Conservation (phyloP, 2,329 filamentous ascomycete genomes). For the Apiospora arundinis region DNA sequence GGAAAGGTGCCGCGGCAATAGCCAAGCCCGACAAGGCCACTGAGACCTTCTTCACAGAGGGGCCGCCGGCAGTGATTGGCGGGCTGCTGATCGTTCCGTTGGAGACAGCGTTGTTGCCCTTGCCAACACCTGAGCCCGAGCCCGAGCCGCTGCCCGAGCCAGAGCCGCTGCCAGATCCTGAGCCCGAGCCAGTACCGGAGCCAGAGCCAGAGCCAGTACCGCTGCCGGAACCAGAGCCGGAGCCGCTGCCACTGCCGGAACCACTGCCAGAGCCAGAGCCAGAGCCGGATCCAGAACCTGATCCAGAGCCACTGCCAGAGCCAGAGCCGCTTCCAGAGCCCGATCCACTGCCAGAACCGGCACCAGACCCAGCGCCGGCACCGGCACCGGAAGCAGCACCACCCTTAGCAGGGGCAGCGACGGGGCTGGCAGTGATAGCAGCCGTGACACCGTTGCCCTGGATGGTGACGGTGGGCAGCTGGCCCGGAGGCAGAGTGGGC, state of each 20-base stretch:
- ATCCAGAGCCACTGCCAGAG: not conserved
- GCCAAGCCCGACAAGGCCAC: conserved; percentile 35
- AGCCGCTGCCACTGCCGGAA: not conserved
- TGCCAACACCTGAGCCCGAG: not conserved
- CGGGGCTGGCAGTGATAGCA: conserved; percentile 22
- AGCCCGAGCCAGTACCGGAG: not conserved
- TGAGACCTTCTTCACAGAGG: conserved; percentile 37
- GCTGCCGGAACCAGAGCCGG: not conserved
- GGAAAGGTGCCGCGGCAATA: conserved; percentile 36
- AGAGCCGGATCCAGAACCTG: conserved; percentile 7
- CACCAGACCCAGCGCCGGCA: not conserved
- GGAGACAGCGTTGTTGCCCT: conserved; percentile 30
- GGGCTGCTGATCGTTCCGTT: conserved; percentile 26
- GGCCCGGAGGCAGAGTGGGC: conserved; percentile 34
- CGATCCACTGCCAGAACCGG: conserved; percentile 15
- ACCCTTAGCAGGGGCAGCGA: conserved; percentile 28
- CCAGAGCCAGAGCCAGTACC: conserved; percentile 13
- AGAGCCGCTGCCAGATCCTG: conserved; percentile 9
- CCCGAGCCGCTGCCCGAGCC: not conserved
- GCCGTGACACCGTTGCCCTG: conserved; percentile 46
- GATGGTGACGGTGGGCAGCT: conserved; percentile 35
- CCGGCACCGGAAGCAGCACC: conserved; percentile 16
- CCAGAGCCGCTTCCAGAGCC: not conserved
- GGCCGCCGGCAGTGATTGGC: conserved; percentile 34
- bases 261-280: not conserved